These are phyloP conservation scores for Phellopilus nigrolimitatus DNA, from an alignment of 1,284 basidiomycete species.

Conservation along the genomic window DNA sequence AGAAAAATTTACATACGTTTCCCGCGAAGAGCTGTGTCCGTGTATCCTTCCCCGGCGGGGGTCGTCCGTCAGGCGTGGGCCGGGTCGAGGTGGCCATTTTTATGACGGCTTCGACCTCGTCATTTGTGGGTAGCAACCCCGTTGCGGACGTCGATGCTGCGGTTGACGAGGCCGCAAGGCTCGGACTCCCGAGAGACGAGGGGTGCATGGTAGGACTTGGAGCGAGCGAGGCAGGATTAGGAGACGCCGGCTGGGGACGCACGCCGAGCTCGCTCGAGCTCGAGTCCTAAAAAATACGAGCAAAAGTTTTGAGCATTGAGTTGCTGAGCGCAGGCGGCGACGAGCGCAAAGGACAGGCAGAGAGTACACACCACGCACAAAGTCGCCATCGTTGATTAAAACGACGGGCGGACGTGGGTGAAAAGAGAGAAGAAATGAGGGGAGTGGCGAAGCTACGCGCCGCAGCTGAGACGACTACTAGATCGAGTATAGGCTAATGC, in stretches of 20 bases:
- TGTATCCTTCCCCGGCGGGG: constrained; percentile 62
- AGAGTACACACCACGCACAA: constrained; percentile 4
- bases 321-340: too few species aligned
- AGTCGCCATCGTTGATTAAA: constrained; percentile 4
- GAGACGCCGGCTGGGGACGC: not conserved
- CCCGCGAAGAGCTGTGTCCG: constrained; percentile 88
- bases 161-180: not conserved
- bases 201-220: not conserved
- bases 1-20: constrained; percentile 52
- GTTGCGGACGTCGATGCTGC: constrained; percentile 1
- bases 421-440: not conserved
- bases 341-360: not conserved
- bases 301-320: not conserved
- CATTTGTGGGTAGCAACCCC: constrained; percentile 45
- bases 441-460: constrained; percentile 6
- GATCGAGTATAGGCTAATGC: constrained; percentile 8
- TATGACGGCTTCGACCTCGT: constrained; percentile 79
- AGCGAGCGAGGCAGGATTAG: constrained; percentile 3
- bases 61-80: constrained; percentile 40
- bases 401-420: not conserved
- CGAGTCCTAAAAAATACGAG: not conserved
- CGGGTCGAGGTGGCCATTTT: constrained; percentile 65
- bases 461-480: constrained; percentile 6
- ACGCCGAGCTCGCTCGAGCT: not conserved
- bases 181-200: constrained; percentile 4